Percentiles rank a stretch among this genome's conserved stretches.
Evolutionary conservation across 306 rosid genomes (phyloP).

Genomic region (apple (Malus domestica)): ASM211411v1 NC_041802.1:491001-491500

Average conservation of each 20-base stretch:
- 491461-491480: too few relatives aligned
- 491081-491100: too few relatives aligned
- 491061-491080: too few relatives aligned
- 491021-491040: too few relatives aligned
- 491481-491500: too few relatives aligned
- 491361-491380: conserved; percentile 5
- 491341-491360: conserved; percentile 37
- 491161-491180: accelerated
- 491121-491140: too few relatives aligned
- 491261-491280: background rate
- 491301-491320: conserved; percentile 14
- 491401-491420: conserved; percentile 23
- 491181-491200: accelerated
- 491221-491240: too few relatives aligned
- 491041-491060: too few relatives aligned
- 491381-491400: background rate
- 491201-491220: accelerated
- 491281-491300: conserved; percentile 45
- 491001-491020: too few relatives aligned
- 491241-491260: too few relatives aligned
- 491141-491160: too few relatives aligned
- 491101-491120: too few relatives aligned
- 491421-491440: conserved; percentile 22
- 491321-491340: conserved; percentile 1
- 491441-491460: background rate